Evolutionary conservation across 2,329 filamentous ascomycete genomes (phyloP), one percentile per base, ranked within the genome.

Genomic region (Fulvia fulva): DNA sequence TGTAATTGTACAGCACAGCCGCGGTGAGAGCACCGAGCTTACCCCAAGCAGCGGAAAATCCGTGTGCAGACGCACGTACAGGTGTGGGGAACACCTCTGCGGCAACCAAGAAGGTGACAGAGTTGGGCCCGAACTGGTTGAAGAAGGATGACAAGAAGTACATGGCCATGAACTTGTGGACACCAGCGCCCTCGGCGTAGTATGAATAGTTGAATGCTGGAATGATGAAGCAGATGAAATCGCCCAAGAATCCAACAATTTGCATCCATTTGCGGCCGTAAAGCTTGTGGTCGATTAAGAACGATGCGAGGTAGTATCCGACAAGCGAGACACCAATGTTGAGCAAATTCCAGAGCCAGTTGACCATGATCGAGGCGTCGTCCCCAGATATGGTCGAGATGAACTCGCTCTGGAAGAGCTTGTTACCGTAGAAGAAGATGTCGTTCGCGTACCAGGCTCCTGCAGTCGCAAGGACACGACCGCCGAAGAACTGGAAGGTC

Each of bases 401-500:
- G 78, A 97, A 97, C 72, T 93, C 84, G 62, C 83, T 84, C 78
- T 96, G 92, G 83, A 97, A 97, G 55, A 97, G 87, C 83, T 96
- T 97, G 87, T 96, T 97, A 68, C 93, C 93, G 79, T 97, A 97
- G 81, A 97, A 97, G 83, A 97, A 97, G 65, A 97, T 88, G 71
- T 97, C 93, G 75, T 97, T 97, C 78, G 87, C 90, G 76, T 93
- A 97, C 93, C 93, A 97, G 34, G 87, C 84, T 57, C 89, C 89
- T 11, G 92, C 87, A 21, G 93, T 97, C 51, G 93, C 93, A 21
- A 96, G 71, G 23, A 97, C 78, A 66, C 93, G 91, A 53, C 89
- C 88, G 50, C 91, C 91, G 66, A 97, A 97, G 78, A 95, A 86
- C 57, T 77, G 83, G 76, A 92, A 85, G 47, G 90, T 93, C 69